These are phyloP conservation scores for Termitomyces sp. DNA, from an alignment of 768 basidiomycete genomes.

Conservation along the genomic window DNA sequence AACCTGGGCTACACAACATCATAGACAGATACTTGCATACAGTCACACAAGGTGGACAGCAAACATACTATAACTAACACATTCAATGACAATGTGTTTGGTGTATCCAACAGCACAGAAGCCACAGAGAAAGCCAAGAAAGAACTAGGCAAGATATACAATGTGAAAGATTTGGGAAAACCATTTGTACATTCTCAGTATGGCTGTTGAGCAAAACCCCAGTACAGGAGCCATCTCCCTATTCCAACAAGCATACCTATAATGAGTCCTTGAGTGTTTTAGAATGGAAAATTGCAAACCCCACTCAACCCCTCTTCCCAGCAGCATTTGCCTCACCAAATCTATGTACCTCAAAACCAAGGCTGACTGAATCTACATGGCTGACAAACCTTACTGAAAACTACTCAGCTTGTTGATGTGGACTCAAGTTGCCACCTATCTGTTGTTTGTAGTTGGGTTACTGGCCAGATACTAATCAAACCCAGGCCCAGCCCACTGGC, in stretches of 20 bases:
- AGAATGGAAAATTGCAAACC: background rate
- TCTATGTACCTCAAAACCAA: background rate
- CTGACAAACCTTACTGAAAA: background rate
- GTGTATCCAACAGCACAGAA: background rate
- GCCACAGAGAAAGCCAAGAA: background rate
- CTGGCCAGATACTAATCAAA: conserved; percentile 17
- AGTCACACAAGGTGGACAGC: background rate
- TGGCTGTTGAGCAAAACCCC: background rate
- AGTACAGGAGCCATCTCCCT: background rate
- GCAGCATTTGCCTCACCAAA: background rate
- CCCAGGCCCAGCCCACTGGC: conserved; percentile 10
- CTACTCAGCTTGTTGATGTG: conserved; percentile 21
- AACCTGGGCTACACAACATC: background rate
- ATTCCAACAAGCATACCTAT: background rate
- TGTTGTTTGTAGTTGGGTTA: conserved; percentile 23
- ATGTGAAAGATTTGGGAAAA: background rate
- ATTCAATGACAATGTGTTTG: background rate
- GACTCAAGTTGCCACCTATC: background rate
- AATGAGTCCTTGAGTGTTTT: background rate
- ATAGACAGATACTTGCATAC: background rate
- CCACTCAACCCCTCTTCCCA: background rate
- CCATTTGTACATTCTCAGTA: background rate
- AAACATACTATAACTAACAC: background rate
- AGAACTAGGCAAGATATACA: background rate
- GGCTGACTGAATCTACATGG: background rate